A percentile compares a stretch with the other conserved stretches of the same genome.
phyloP scores from a whole-genome alignment of 345 rosid genomes.

The Ailanthus altissimus region DNA sequence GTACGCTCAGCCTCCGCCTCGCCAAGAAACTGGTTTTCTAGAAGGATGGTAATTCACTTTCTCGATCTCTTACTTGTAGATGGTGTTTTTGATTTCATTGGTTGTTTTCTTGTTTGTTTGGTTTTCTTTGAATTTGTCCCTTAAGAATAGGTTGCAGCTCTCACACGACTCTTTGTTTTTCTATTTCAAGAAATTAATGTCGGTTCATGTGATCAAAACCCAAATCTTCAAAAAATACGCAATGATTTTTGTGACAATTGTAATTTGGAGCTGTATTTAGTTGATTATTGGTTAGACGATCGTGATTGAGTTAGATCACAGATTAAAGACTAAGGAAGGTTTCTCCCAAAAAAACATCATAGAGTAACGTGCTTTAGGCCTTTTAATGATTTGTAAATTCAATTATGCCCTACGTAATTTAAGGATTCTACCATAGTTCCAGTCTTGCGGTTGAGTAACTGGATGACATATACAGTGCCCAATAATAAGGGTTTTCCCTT shows the following conservation, averaged over 20 bases:
- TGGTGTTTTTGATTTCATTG: background rate
- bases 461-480: background rate
- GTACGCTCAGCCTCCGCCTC: slow-evolving; percentile 45
- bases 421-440: background rate
- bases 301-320: background rate
- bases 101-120: too few species aligned
- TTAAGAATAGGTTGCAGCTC: background rate
- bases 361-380: background rate
- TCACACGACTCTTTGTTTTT: background rate
- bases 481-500: background rate
- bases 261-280: background rate
- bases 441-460: background rate
- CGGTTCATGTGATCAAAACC: background rate
- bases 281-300: background rate
- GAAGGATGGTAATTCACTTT: slow-evolving; percentile 58
- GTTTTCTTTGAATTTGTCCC: background rate
- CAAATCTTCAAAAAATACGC: background rate
- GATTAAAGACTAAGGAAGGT: background rate
- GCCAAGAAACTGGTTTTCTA: slow-evolving; percentile 46
- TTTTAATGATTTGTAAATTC: background rate
- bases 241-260: background rate
- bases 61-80: background rate
- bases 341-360: too few species aligned
- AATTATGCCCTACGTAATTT: background rate
- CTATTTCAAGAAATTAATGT: background rate